Evolutionary conservation across 139 green algal species (phyloP), one percentile per base, ranked within the genome.

Genomic region (Chlorella sp.): DNA sequence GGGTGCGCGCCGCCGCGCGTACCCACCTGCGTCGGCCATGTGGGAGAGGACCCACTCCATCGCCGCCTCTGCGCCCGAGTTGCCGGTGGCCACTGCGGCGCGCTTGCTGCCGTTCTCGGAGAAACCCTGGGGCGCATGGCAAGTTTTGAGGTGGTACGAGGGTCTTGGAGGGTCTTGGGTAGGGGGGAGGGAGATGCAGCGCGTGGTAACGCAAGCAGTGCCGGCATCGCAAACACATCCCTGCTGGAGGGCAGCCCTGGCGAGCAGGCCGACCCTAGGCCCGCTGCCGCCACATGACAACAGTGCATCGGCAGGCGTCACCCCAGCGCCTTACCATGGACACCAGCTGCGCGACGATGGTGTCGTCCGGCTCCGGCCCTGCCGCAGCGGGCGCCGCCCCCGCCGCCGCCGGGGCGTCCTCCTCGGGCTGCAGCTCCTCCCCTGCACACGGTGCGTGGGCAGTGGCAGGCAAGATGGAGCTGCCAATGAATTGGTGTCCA

Each of bases 51-150:
- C 73, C 92, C 93, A 98, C 73, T 98, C 93, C 87, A 95, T 96
- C 58, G 90, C 89, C 0, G 88, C 86, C 74, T 98, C 96, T 11
- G 82, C 85, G 7, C 87, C 82, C 9, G 38, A 45, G 71, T 67
- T 68, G 42, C 55, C 56, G 62, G 53, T 85, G 25, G 89, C 87
- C 11, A 95, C 62, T 1, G 82, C 87, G 17, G 95, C 96, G 5
- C 91, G 85, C 80, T 93, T 91, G 77, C 82, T 87, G 40, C 87
- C 90, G 33, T 93, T 92, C 29, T 91, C 89, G 12, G 77, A 81
- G 74, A 99, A 99, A 62, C 96, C 96, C 95, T 98, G 98, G 31
- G 74, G 72, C 67, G 91, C n/a, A n/a, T n/a, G n/a, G n/a, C n/a
- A n/a, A n/a, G n/a, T n/a, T n/a, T n/a, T 59, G 17, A 96, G 80